Evolutionary conservation across 192 early-diverging fungal species (phyloP).

Genomic region (Coemansia sp.): DNA sequence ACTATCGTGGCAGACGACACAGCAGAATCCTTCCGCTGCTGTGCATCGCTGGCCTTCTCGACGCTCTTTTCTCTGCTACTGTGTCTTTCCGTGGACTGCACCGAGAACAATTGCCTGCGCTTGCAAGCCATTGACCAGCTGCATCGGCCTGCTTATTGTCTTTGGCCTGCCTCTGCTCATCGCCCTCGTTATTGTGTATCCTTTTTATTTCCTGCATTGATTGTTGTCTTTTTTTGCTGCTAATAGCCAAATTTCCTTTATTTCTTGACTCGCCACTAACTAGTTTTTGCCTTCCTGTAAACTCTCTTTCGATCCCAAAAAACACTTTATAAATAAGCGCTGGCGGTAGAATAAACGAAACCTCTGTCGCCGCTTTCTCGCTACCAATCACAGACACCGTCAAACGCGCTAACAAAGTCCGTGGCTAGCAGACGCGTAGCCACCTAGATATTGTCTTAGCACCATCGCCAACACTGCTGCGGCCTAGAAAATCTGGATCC

Average conservation of each 20-base stretch:
- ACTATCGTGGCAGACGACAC: background rate
- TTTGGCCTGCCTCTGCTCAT: background rate
- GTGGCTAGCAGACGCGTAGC: background rate
- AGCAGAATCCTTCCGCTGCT: no score
- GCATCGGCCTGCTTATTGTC: background rate
- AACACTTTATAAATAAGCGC: no score
- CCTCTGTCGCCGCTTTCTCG: background rate
- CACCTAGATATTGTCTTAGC: background rate
- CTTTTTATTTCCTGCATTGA: constrained; percentile 1
- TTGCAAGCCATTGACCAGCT: background rate
- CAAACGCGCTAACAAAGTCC: no score
- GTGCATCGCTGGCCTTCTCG: background rate
- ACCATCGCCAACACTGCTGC: background rate
- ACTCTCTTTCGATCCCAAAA: constrained; percentile 2
- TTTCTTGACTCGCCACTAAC: background rate
- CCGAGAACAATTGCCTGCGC: background rate
- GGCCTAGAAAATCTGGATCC: background rate
- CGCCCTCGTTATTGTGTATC: background rate
- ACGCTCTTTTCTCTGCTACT: background rate
- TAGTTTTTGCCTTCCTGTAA: background rate
- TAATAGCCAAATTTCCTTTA: background rate
- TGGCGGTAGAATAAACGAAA: no score
- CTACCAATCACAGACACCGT: background rate
- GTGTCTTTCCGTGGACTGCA: background rate
- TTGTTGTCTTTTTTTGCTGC: background rate